Evolutionary conservation across 805 yeast species (phyloP), one percentile per base, ranked within the genome.

Genomic region (Ogataea kodamae): DNA sequence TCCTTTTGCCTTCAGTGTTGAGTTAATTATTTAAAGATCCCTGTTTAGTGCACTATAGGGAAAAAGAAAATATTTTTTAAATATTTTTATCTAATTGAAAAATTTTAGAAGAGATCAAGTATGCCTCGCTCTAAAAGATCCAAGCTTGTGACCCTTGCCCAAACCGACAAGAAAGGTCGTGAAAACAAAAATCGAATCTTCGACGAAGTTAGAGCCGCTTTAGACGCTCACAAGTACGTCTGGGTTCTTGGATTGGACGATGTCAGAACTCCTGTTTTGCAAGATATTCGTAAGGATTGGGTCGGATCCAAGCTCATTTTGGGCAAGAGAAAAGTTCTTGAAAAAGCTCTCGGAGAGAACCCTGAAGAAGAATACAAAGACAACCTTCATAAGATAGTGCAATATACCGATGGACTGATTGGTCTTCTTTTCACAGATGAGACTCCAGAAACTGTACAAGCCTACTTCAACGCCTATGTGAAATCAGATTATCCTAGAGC

Each of bases 61-160:
- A 43, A 26, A 36, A 26, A 28, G 26, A 39, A 34, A 40, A 41
- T 14, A 25, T 29, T 17, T 40, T 32, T 35, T 17, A 17, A 37
- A 25, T n/a, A 18, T 22, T 22, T 22, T 31, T 11, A 26, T 9
- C 11, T 19, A 18, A 35, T 27, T 34, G 32, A 39, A 34, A 33
- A 22, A 36, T 34, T 27, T 36, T 36, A 32, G 35, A 16, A 21
- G 14, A 15, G 6, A 17, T 18, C 19, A 33, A 66, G 48, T 39
- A 90, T 90, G 98, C 97, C 98, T 43, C 86, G 95, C 74, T 88
- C 97, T 22, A 89, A 80, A 61, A 90, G 97, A 76, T 82, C 96
- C 49, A 92, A 86, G 78, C 80, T 89, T 50, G 95, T 92, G 42
- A 85, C 97, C 9, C 71, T 92, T 50, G 92, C 99, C 22, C 90